A percentile compares a stretch with the other conserved stretches of the same genome.
These are phyloP conservation scores for Karstenula rhodostoma DNA, from an alignment of 2,329 filamentous ascomycete species.

Conservation along the genomic window DNA sequence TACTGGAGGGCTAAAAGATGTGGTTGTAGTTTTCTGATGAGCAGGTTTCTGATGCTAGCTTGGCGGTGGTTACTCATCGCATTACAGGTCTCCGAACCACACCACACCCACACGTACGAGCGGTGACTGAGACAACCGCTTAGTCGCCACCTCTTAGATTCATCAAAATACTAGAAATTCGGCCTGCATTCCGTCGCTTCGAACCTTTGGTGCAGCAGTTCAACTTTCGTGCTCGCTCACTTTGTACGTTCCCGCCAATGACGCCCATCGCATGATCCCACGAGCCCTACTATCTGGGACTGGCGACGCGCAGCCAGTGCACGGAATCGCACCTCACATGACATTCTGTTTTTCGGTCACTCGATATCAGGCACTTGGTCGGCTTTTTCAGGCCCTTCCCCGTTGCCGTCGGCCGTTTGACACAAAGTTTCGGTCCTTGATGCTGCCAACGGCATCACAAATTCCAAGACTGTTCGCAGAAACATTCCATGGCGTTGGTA, in stretches of 20 bases:
- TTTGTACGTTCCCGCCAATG: background rate
- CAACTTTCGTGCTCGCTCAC: background rate
- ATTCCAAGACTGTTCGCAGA: slow-evolving; percentile 19
- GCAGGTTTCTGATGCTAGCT: too few species aligned
- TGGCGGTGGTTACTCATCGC: background rate
- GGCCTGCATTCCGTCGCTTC: slow-evolving; percentile 1
- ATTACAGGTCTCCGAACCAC: background rate
- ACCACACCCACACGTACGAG: background rate
- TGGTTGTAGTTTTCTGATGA: too few species aligned
- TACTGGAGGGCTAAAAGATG: too few species aligned
- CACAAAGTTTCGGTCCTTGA: slow-evolving; percentile 15
- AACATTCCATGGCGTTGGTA: slow-evolving; percentile 20
- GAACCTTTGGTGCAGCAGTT: background rate
- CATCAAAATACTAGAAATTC: background rate
- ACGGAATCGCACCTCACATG: slow-evolving; percentile 9
- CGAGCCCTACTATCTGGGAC: slow-evolving; percentile 5
- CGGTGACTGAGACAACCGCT: slow-evolving; percentile 3
- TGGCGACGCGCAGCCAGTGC: background rate
- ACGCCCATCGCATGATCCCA: background rate
- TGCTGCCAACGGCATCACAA: slow-evolving; percentile 10
- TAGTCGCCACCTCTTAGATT: background rate
- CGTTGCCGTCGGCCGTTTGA: slow-evolving; percentile 8
- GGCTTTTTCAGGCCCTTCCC: background rate
- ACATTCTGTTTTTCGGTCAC: slow-evolving; percentile 9
- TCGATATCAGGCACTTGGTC: slow-evolving; percentile 6